These are phyloP conservation scores for Cochlearia excelsa DNA, from an alignment of 345 rosid species.

Conservation along the genomic window DNA sequence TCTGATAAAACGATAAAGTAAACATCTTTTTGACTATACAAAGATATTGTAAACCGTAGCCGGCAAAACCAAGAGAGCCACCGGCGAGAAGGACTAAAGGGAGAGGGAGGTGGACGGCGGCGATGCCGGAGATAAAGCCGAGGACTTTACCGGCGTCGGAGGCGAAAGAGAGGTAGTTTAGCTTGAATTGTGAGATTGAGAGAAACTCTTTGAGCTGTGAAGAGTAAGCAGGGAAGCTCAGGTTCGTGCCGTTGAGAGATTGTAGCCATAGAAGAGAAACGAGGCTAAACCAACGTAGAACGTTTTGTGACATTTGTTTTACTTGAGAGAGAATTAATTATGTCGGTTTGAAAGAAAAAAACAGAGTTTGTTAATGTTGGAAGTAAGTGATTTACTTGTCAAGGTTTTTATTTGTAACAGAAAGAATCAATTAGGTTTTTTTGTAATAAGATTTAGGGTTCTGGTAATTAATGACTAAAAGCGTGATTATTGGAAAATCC, in stretches of 20 bases:
- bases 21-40: constrained; percentile 45
- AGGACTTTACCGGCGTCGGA: constrained; percentile 87
- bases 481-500: too few relatives aligned
- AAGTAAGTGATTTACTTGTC: background rate
- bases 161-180: constrained; percentile 87
- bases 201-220: constrained; percentile 73
- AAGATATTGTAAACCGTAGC: constrained; percentile 82
- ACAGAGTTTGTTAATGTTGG: constrained; percentile 4
- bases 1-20: constrained; percentile 46
- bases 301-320: constrained; percentile 37
- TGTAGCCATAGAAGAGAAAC: constrained; percentile 80
- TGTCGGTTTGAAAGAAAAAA: background rate
- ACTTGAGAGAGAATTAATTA: constrained; percentile 10
- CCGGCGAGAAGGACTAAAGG: constrained; percentile 76
- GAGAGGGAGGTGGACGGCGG: constrained; percentile 66
- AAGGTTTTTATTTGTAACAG: constrained; percentile 11
- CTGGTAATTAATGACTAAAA: too few relatives aligned
- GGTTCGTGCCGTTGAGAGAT: constrained; percentile 69
- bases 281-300: constrained; percentile 70
- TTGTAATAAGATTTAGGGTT: too few relatives aligned
- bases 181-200: constrained; percentile 71
- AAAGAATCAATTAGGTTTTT: background rate
- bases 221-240: constrained; percentile 87
- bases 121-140: constrained; percentile 83
- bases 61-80: constrained; percentile 54